Percentiles rank a stretch among this genome's conserved stretches.
phyloP scores from a whole-genome alignment of 2,329 filamentous ascomycete species.

The Arthrobotrys megalospora region DNA sequence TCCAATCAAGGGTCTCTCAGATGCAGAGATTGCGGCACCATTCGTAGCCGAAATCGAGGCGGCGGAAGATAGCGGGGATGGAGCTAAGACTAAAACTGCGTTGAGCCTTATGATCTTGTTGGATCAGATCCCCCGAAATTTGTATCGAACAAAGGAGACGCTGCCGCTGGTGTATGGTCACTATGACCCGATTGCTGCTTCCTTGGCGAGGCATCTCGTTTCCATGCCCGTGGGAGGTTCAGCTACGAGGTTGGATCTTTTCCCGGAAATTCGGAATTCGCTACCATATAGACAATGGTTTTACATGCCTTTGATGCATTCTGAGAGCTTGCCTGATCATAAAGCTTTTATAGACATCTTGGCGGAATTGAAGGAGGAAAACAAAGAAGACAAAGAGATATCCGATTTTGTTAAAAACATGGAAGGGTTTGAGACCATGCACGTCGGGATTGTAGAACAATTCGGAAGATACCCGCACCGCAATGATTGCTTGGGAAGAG shows the following conservation, averaged over 20 bases:
- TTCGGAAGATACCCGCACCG: conserved; percentile 76
- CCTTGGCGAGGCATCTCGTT: conserved; percentile 62
- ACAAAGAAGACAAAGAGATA: conserved; percentile 65
- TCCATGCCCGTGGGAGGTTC: conserved; percentile 66
- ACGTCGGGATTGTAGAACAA: conserved; percentile 70
- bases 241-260: conserved; percentile 65
- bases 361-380: conserved; percentile 44
- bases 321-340: conserved; percentile 71
- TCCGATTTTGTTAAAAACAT: conserved; percentile 66
- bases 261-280: conserved; percentile 61
- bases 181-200: conserved; percentile 72
- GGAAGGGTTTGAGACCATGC: conserved; percentile 68
- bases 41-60: conserved; percentile 50
- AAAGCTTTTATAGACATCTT: conserved; percentile 65
- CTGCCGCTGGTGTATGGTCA: conserved; percentile 70
- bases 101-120: conserved; percentile 74
- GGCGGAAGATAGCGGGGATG: conserved; percentile 27
- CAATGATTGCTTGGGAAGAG: conserved; percentile 71
- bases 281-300: conserved; percentile 72
- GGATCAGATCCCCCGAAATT: conserved; percentile 76
- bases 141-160: conserved; percentile 72
- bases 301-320: conserved; percentile 75
- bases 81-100: conserved; percentile 49
- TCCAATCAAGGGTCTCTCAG: conserved; percentile 43
- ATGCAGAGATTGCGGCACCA: conserved; percentile 45